Conservation (phyloP, 208 protist genomes). For the Balamuthia mandrillaris region DNA sequence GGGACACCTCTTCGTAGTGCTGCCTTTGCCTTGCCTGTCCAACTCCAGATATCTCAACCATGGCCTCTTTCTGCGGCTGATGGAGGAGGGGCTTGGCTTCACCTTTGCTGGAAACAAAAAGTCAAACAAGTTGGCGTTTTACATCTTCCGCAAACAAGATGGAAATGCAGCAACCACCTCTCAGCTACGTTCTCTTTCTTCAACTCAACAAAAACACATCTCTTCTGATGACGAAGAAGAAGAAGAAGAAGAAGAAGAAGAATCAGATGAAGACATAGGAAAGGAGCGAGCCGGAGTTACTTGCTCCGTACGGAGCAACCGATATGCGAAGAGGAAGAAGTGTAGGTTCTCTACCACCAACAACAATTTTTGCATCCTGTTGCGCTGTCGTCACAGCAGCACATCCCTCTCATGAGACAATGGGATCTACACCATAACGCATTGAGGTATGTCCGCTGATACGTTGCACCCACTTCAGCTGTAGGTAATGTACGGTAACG, state of each 20-base stretch:
- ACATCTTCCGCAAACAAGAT: no score
- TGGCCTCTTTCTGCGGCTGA: slow-evolving; percentile 5
- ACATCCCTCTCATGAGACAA: no score
- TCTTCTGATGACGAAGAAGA: neutral
- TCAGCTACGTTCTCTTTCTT: no score
- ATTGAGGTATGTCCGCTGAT: no score
- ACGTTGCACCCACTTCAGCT: no score
- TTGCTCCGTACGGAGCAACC: neutral
- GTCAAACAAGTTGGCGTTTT: no score
- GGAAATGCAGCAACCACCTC: no score
- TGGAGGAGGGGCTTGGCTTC: slow-evolving; percentile 1
- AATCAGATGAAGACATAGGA: neutral
- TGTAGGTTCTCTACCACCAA: neutral
- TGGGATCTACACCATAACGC: no score
- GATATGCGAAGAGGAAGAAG: neutral
- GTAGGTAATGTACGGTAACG: no score
- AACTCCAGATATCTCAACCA: slow-evolving; percentile 45
- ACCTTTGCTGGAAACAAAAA: no score
- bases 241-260: slow-evolving; percentile 5
- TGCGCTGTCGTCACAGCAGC: no score
- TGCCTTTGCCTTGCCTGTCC: slow-evolving; percentile 24
- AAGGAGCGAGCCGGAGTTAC: neutral
- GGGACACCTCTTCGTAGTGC: slow-evolving; percentile 38
- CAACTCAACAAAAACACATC: no score
- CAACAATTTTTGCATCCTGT: slow-evolving; percentile 35